These are phyloP conservation scores for Zygosaccharomyces bailii DNA, from an alignment of 805 yeast species.

Conservation along the genomic window DNA sequence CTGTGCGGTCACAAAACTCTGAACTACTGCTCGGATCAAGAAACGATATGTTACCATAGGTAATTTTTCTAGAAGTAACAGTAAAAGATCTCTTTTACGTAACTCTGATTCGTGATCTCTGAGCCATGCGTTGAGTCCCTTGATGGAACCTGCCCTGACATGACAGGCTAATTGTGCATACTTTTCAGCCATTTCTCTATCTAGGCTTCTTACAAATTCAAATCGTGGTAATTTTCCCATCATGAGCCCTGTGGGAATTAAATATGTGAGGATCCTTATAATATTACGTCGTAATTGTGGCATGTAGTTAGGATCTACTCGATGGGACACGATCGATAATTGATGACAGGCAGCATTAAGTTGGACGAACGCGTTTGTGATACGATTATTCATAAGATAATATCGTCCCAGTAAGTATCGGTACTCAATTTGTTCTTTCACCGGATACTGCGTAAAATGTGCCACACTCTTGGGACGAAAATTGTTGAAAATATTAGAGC, in stretches of 20 bases:
- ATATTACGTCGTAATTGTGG: slow-evolving; percentile 22
- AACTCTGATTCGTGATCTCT: slow-evolving; percentile 35
- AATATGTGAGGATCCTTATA: slow-evolving; percentile 42
- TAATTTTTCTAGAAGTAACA: slow-evolving; percentile 42
- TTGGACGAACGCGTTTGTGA: slow-evolving; percentile 51
- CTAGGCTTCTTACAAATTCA: slow-evolving; percentile 25
- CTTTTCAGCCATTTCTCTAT: slow-evolving; percentile 29
- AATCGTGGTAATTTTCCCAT: slow-evolving; percentile 52
- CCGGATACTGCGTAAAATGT: slow-evolving; percentile 41
- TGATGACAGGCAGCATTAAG: slow-evolving; percentile 51
- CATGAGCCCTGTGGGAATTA: slow-evolving; percentile 51
- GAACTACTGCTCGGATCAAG: slow-evolving; percentile 24
- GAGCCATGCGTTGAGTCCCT: slow-evolving; percentile 34
- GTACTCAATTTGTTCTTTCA: slow-evolving; percentile 51
- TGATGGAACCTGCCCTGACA: slow-evolving; percentile 44
- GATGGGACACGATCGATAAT: slow-evolving; percentile 31
- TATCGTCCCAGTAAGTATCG: slow-evolving; percentile 55
- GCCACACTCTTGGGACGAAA: slow-evolving; percentile 58
- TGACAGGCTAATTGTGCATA: slow-evolving; percentile 40
- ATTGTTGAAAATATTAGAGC: slow-evolving; percentile 37
- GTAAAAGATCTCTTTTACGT: slow-evolving; percentile 32
- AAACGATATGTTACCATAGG: slow-evolving; percentile 44
- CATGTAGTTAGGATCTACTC: slow-evolving; percentile 2
- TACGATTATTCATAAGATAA: slow-evolving; percentile 50
- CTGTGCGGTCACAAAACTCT: slow-evolving; percentile 19